Percentiles rank a stretch among this genome's conserved stretches.
Conservation (phyloP, 2,329 filamentous ascomycete species). For the Penicillium psychrosexuale region DNA sequence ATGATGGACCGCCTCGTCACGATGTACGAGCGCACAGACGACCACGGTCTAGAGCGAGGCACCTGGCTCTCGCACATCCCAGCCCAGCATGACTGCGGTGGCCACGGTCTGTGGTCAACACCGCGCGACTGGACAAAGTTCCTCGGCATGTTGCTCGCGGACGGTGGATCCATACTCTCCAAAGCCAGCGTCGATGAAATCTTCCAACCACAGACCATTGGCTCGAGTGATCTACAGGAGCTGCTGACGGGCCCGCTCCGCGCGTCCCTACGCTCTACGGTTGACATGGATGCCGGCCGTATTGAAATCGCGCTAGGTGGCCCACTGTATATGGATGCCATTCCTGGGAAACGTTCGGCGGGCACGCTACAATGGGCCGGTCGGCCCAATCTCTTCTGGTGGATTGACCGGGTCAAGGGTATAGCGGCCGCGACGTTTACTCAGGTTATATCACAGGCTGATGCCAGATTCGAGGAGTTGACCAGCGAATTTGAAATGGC, state of each 20-base stretch:
- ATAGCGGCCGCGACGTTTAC: constrained; percentile 16
- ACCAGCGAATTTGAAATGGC: constrained; percentile 13
- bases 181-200: neutral
- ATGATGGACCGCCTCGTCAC: too few species aligned
- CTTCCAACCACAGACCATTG: neutral
- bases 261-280: neutral
- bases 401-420: constrained; percentile 18
- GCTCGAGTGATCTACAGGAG: neutral
- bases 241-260: neutral
- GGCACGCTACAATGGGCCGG: constrained; percentile 20
- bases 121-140: too few species aligned
- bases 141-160: neutral
- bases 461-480: constrained; percentile 12
- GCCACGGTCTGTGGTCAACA: too few species aligned
- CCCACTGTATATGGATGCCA: neutral
- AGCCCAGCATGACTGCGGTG: too few species aligned
- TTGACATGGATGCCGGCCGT: constrained; percentile 1
- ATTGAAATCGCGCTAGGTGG: constrained; percentile 1
- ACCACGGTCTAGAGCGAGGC: too few species aligned
- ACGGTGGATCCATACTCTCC: neutral
- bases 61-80: too few species aligned
- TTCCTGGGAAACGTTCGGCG: constrained; percentile 2
- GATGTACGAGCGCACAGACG: too few species aligned
- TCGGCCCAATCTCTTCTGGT: constrained; percentile 23
- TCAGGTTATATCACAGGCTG: constrained; percentile 20